Evolutionary conservation across 352 stramenopile species (phyloP), one percentile per base, ranked within the genome.

Genomic region (Phytophthora hibernalis): DNA sequence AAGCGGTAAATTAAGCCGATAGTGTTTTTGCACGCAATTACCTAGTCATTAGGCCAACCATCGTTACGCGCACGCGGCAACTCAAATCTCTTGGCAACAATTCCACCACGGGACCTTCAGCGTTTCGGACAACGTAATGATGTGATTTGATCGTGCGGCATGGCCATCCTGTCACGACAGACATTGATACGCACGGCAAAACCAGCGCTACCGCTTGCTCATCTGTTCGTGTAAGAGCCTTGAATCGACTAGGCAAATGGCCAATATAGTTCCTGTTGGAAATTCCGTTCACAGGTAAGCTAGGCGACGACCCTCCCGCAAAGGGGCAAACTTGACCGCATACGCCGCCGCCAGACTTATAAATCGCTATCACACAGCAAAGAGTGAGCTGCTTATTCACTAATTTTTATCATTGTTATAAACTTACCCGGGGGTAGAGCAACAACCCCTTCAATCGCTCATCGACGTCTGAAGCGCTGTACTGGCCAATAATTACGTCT

Each of bases 111-210:
- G 65, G 65, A 1, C 65, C 65, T 2, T 56, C 51, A 9, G 65
- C 68, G 35, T 68, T 72, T 16, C 60, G 53, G 5, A 72, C 57
- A 11, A 72, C 35, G 28, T 68, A 72, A 21, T 72, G 65, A 28
- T 72, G 65, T 0, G 65, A 62, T n/a, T 58, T 56, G 12, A 74
- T 49, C 0, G 45, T 66, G 0, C 55, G 42, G 7, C 47, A 57
- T 0, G 4, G 22, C 11, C 66, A 54, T 0, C 54, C 66, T 2
- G 66, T 65, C 12, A 74, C 55, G 1, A 59, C 24, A 5, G 52
- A 59, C 1, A 59, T 24, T 30, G 52, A 47, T 15, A 59, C 52
- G 26, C 38, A 59, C 15, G 52, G 52, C 5, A 59, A 37, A 16
- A 59, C 38, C 15, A 59, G 16, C 1, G 52, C 37, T 16, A 59